These are phyloP conservation scores for Panaeolus cyanescens DNA, from an alignment of 768 basidiomycete species.

Conservation along the genomic window DNA sequence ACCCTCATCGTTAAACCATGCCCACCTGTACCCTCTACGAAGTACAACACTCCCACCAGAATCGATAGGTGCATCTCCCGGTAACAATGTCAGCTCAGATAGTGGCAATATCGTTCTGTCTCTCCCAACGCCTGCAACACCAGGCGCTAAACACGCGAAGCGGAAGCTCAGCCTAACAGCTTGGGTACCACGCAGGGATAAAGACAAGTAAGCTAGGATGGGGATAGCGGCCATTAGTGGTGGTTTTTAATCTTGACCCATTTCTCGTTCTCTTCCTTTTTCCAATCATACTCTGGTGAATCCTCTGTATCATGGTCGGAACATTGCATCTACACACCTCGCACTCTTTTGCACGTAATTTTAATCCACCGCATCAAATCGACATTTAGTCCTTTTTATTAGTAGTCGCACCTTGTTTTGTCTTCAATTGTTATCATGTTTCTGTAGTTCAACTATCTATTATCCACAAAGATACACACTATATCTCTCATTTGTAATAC, in stretches of 20 bases:
- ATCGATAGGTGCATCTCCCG: background rate
- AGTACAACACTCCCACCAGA: conserved; percentile 8
- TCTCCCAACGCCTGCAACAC: background rate
- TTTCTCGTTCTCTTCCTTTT: background rate
- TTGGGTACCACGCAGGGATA: conserved; percentile 60
- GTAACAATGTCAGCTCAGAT: background rate
- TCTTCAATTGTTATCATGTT: background rate
- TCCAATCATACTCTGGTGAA: background rate
- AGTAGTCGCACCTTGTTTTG: background rate
- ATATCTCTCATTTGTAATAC: background rate
- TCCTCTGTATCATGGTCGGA: background rate
- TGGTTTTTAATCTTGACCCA: background rate
- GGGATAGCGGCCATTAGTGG: too few species aligned
- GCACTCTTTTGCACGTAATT: background rate
- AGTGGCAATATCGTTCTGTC: background rate
- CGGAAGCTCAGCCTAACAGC: conserved; percentile 72
- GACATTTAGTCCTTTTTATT: background rate
- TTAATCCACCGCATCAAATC: background rate
- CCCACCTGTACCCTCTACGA: background rate
- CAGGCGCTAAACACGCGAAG: conserved; percentile 33
- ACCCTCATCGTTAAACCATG: background rate
- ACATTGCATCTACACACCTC: background rate
- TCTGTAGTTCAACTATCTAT: background rate
- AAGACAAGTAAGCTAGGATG: conserved; percentile 44
- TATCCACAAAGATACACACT: background rate